These are phyloP conservation scores for Syzygium jambos DNA, from an alignment of 345 rosid species.

Conservation along the genomic window DNA sequence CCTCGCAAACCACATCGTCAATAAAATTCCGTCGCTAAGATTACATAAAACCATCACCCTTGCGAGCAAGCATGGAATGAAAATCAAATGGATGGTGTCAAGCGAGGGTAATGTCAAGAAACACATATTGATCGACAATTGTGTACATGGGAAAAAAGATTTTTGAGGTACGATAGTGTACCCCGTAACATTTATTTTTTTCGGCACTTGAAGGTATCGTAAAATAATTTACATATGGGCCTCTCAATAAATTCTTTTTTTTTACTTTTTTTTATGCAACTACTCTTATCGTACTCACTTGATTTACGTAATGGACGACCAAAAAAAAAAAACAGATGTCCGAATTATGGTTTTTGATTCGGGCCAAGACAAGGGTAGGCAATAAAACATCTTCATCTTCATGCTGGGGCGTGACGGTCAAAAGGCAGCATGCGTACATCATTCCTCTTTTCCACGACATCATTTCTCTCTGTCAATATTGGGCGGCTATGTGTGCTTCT, in stretches of 20 bases:
- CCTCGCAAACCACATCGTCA: neutral
- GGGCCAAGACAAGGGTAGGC: neutral
- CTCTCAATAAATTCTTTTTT: neutral
- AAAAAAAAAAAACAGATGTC: neutral
- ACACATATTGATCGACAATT: neutral
- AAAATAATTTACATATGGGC: neutral
- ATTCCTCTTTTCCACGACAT: neutral
- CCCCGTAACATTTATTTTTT: neutral
- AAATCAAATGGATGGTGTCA: neutral
- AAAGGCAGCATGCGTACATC: constrained; percentile 4
- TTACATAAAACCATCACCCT: neutral
- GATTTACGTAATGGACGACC: neutral
- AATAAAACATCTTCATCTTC: neutral
- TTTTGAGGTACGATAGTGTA: neutral
- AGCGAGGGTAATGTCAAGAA: neutral
- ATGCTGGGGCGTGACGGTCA: neutral
- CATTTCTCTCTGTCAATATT: neutral
- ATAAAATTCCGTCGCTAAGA: neutral
- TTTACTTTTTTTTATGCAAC: neutral
- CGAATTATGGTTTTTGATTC: neutral
- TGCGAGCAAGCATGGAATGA: neutral
- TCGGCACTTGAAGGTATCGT: neutral
- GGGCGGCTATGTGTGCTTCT: neutral
- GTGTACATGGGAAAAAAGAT: rapidly evolving
- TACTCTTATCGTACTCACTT: neutral